A percentile compares a stretch with the other conserved stretches of the same genome.
These are phyloP conservation scores for Beauveria australis DNA, from an alignment of 2,329 filamentous ascomycete species.

Conservation along the genomic window DNA sequence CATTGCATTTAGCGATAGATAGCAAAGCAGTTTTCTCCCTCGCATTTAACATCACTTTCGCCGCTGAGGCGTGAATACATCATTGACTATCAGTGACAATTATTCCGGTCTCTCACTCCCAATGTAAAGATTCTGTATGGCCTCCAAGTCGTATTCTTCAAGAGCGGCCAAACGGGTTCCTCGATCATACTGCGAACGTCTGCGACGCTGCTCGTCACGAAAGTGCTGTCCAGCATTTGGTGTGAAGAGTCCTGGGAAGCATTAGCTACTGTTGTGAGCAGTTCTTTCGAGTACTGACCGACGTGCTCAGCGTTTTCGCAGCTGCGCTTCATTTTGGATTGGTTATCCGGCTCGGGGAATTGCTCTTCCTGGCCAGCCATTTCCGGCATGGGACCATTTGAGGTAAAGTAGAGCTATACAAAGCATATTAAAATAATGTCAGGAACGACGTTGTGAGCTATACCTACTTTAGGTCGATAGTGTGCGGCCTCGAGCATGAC, in stretches of 20 bases:
- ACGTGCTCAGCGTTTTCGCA: slow-evolving; percentile 80
- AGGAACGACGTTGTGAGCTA: background rate
- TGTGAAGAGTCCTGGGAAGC: slow-evolving; percentile 61
- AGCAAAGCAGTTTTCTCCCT: background rate
- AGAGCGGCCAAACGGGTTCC: slow-evolving; percentile 65
- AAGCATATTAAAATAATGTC: background rate
- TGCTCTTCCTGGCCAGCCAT: slow-evolving; percentile 61
- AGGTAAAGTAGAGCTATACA: slow-evolving; percentile 42
- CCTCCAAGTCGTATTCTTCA: slow-evolving; percentile 51
- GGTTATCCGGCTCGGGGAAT: slow-evolving; percentile 76
- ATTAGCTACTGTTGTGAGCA: background rate
- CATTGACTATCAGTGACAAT: background rate
- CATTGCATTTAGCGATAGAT: slow-evolving; percentile 8
- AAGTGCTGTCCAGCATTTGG: slow-evolving; percentile 67
- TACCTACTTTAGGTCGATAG: slow-evolving; percentile 71
- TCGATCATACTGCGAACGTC: slow-evolving; percentile 72
- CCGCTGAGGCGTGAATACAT: slow-evolving; percentile 4
- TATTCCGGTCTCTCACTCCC: slow-evolving; percentile 2
- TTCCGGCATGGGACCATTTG: slow-evolving; percentile 38
- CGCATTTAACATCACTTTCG: background rate
- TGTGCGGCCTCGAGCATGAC: slow-evolving; percentile 82
- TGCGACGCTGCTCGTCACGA: slow-evolving; percentile 66
- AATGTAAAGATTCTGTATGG: slow-evolving; percentile 32
- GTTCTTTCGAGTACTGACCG: slow-evolving; percentile 44
- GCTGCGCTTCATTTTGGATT: slow-evolving; percentile 78